Percentiles rank a stretch among this genome's conserved stretches.
Evolutionary conservation across 306 rosid genomes (phyloP).

Genomic region (Lagenaria siceraria): DNA sequence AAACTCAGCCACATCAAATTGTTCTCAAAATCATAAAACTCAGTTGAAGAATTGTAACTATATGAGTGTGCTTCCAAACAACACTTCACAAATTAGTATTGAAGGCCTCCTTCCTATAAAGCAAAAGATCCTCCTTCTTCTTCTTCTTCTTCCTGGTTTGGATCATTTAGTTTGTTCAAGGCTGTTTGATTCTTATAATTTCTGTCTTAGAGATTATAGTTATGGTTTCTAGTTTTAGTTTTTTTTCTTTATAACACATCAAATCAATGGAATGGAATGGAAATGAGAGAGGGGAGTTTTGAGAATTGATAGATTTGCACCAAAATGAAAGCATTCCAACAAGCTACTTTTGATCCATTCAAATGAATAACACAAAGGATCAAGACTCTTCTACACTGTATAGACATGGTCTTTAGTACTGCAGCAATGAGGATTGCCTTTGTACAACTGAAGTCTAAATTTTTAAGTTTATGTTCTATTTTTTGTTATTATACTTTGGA

Average conservation of each 20-base stretch:
- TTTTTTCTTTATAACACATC: too few relatives aligned
- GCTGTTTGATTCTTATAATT: not conserved
- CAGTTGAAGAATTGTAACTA: not conserved
- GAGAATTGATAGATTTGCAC: not conserved
- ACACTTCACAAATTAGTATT: not conserved
- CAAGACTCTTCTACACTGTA: constrained; percentile 52
- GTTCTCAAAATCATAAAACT: not conserved
- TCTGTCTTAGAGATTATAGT: not conserved
- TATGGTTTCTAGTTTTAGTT: not conserved
- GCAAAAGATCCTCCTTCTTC: not conserved
- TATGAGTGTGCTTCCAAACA: constrained; percentile 2
- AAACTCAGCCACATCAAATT: not conserved
- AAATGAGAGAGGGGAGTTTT: not conserved
- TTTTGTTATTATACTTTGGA: not conserved
- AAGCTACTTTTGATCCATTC: not conserved
- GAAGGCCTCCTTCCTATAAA: not conserved
- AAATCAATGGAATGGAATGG: not conserved
- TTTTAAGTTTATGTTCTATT: not conserved
- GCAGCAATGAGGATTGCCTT: not conserved
- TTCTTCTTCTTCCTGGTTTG: not conserved
- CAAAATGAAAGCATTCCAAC: not conserved
- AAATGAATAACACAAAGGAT: constrained; percentile 53
- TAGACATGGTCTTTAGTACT: constrained; percentile 23
- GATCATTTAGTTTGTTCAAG: not conserved
- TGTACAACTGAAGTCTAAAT: not conserved